phyloP scores from a whole-genome alignment of 73 alveolate species.

The Diophrys appendiculata region DNA sequence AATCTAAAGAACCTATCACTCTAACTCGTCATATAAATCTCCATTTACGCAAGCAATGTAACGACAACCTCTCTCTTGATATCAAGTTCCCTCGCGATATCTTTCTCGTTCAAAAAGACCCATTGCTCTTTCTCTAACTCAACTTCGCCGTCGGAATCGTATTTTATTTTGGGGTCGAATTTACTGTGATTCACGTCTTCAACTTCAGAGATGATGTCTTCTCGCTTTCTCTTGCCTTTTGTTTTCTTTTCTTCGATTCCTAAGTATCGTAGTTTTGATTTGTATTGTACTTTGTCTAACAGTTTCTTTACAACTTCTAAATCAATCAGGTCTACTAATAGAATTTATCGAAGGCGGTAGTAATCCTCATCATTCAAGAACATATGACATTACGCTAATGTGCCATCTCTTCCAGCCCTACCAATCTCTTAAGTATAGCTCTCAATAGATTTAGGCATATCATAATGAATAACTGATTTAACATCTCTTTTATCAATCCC shows the following conservation, averaged over 20 bases:
- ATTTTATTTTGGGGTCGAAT: neutral
- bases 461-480: slow-evolving; percentile 91
- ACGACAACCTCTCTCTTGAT: slow-evolving; percentile 56
- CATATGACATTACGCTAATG: slow-evolving; percentile 86
- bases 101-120: slow-evolving; percentile 38
- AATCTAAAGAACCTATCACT: slow-evolving; percentile 34
- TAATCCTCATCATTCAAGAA: slow-evolving; percentile 70
- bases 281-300: neutral
- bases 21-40: slow-evolving; percentile 9
- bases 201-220: too few relatives aligned
- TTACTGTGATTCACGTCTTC: too few relatives aligned
- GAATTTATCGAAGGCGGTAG: slow-evolving; percentile 36
- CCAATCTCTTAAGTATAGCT: slow-evolving; percentile 97
- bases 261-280: neutral
- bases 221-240: too few relatives aligned
- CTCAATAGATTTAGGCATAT: slow-evolving; percentile 95
- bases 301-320: slow-evolving; percentile 29
- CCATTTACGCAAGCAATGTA: slow-evolving; percentile 53
- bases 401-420: slow-evolving; percentile 98
- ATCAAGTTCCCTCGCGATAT: slow-evolving; percentile 32
- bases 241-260: too few relatives aligned
- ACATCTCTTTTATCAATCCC: slow-evolving; percentile 96
- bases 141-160: slow-evolving; percentile 2
- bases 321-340: slow-evolving; percentile 40
- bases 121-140: slow-evolving; percentile 25